Conservation (phyloP, 2,329 filamentous ascomycete genomes). For the Pyrenophora seminiperda region DNA sequence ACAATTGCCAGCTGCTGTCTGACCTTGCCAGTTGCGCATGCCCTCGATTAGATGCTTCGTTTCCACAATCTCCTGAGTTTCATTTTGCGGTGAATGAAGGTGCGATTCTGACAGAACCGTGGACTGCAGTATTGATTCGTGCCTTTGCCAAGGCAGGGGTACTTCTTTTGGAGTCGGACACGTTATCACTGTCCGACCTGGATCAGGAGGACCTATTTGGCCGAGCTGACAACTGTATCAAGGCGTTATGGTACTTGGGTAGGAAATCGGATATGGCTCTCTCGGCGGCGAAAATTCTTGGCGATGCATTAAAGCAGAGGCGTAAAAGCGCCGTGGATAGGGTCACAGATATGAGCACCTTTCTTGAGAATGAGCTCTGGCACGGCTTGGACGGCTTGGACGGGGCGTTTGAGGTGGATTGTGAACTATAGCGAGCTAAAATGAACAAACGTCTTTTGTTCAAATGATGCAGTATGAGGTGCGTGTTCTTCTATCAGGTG, state of each 20-base stretch:
- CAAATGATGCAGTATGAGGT: too few species aligned
- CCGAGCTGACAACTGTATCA: slow-evolving; percentile 57
- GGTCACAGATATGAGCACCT: slow-evolving; percentile 31
- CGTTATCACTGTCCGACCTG: slow-evolving; percentile 13
- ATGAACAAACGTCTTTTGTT: slow-evolving; percentile 8
- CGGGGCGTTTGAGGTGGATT: slow-evolving; percentile 26
- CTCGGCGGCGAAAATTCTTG: slow-evolving; percentile 48
- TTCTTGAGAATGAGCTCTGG: slow-evolving; percentile 36
- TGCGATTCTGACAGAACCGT: slow-evolving; percentile 64
- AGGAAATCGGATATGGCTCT: slow-evolving; percentile 61
- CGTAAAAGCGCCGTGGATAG: slow-evolving; percentile 30
- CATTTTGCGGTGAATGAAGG: slow-evolving; percentile 61
- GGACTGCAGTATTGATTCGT: slow-evolving; percentile 62
- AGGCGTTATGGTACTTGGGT: slow-evolving; percentile 60
- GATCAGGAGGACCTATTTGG: slow-evolving; percentile 38
- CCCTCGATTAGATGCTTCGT: slow-evolving; percentile 33
- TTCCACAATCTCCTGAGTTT: slow-evolving; percentile 50
- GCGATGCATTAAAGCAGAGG: slow-evolving; percentile 40
- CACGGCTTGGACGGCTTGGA: slow-evolving; percentile 29
- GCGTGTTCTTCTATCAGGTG: background rate
- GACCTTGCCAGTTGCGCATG: slow-evolving; percentile 57
- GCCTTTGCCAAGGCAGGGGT: slow-evolving; percentile 58
- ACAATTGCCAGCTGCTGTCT: slow-evolving; percentile 55
- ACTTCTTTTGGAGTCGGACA: slow-evolving; percentile 48
- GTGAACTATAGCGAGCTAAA: slow-evolving; percentile 15